Base-by-base conservation (phyloP, 306 rosid species). In the Pyrus communis region DNA sequence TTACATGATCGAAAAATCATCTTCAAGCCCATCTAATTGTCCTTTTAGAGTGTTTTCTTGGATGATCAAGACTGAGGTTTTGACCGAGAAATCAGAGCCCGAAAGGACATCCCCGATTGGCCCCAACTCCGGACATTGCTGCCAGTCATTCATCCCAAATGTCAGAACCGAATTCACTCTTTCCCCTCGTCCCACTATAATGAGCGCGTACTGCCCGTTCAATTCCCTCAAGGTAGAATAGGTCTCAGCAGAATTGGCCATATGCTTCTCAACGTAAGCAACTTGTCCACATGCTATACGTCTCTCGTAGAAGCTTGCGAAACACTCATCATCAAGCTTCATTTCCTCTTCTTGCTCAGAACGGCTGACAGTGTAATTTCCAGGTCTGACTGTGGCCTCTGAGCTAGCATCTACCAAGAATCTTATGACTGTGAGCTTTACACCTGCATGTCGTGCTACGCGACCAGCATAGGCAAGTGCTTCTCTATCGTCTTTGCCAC, bases 41-140 rank as follows among this genome's bases (percentile, higher is more conserved):
- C 98, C 98, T 70, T 59, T 92, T 69, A 80, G 77, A 82, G 61
- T 88, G 54, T 89, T 88, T 79, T 90, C 96, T 78, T 90, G 97
- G 66, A 95, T 92, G 85, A 92, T 83, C 81, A 95, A 84, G 54
- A 95, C 96, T 0, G 98, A 92, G 0, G 91, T 81, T 3, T 69
- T 80, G 14, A 43, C 84, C 0, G 90, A 84, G 79, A 95, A 95
- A 57, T 90, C 98, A 21, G 97, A 85, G 21, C 97, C 97, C 0
- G 98, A 89, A 68, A 95, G 97, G 79, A 95, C 92, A 74, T 95
- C 98, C n/a, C 98, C 98, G 4, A 95, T 85, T 0, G 97, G 96
- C 61, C 98, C 98, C 18, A 95, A 57, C 84, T 95, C 97, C 0
- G 98, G 98, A 58, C 97, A 90, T 15, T 90, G 97, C 78, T 95